Evolutionary conservation across 148 eudicot genomes (phyloP).

Genomic region (Selenicereus undatus): DNA sequence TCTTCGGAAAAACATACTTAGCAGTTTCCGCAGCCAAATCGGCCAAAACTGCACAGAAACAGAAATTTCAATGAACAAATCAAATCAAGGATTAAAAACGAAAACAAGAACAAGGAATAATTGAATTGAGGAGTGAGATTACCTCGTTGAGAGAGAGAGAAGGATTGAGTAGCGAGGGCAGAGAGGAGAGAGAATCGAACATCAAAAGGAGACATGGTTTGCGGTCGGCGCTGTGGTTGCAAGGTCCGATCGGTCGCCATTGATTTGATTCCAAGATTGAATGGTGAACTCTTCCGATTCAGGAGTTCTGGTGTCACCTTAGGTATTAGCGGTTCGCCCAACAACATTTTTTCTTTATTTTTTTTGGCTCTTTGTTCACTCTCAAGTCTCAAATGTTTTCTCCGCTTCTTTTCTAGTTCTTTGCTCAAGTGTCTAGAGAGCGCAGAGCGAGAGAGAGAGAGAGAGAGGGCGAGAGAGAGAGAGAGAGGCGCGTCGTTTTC

Average conservation of each 20-base stretch:
- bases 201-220: constrained; percentile 48
- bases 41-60: constrained; percentile 42
- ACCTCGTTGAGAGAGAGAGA: constrained; percentile 70
- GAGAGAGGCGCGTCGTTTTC: not conserved
- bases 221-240: constrained; percentile 2
- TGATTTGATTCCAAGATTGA: not conserved
- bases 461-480: not conserved
- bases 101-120: not conserved
- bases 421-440: not conserved
- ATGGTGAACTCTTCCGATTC: not conserved
- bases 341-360: not conserved
- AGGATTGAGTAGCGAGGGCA: constrained; percentile 80
- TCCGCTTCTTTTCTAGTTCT: not conserved
- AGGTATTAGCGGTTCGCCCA: constrained; percentile 4
- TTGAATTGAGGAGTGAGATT: not conserved
- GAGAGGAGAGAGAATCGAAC: constrained; percentile 77
- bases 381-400: not conserved
- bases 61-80: not conserved
- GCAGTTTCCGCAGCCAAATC: constrained; percentile 64
- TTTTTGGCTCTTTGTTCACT: not conserved
- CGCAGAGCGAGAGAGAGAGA: not conserved
- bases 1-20: constrained; percentile 62
- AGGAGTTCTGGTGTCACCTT: not conserved
- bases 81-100: not conserved
- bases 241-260: not conserved